These are phyloP conservation scores for Fusarium sp. DNA, from an alignment of 2,329 filamentous ascomycete species.

Conservation along the genomic window DNA sequence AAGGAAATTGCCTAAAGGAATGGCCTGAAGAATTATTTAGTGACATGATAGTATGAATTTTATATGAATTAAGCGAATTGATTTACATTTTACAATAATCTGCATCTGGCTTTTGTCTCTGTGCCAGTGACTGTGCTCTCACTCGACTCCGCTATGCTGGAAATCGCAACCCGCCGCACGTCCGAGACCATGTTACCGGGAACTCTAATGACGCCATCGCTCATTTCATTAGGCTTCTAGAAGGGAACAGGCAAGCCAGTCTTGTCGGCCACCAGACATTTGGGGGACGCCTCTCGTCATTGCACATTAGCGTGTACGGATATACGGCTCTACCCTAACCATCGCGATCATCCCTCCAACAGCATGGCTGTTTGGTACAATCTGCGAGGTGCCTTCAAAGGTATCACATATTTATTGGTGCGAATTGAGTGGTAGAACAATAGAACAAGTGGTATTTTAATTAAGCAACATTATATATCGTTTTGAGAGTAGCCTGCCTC, in stretches of 20 bases:
- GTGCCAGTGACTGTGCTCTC: not conserved
- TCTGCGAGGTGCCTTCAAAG: no score
- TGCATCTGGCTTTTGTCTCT: not conserved
- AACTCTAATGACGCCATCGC: not conserved
- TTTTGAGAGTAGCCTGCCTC: not conserved
- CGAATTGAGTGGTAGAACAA: accelerated
- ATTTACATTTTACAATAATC: not conserved
- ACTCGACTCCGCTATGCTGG: not conserved
- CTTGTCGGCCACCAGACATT: not conserved
- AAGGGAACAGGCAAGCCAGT: not conserved
- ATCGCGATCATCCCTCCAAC: not conserved
- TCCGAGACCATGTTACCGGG: accelerated
- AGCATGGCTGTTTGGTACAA: not conserved
- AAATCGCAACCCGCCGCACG: no score
- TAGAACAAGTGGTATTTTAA: not conserved
- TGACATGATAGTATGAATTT: not conserved
- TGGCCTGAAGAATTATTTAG: not conserved
- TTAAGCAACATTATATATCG: not conserved
- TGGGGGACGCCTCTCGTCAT: not conserved
- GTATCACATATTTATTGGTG: not conserved
- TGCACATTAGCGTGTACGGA: not conserved
- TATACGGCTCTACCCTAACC: not conserved
- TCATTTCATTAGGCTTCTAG: not conserved
- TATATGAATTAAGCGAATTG: not conserved
- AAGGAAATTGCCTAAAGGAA: conserved; percentile 11